Percentiles rank a stretch among this genome's conserved stretches.
Conservation (phyloP, 228 moss, liverwort and hornwort genomes). For the Sphagnum magellanicum region DNA sequence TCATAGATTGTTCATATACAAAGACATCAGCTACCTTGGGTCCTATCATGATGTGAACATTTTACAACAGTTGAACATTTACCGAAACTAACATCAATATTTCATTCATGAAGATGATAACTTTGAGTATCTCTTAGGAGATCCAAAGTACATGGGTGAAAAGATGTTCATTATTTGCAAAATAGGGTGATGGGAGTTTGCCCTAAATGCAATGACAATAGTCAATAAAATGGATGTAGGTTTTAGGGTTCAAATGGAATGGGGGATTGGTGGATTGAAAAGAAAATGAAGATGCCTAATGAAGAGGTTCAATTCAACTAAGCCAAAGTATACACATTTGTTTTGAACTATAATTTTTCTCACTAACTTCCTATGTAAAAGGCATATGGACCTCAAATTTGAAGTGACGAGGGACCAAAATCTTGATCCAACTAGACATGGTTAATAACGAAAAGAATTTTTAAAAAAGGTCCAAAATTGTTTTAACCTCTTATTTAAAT, state of each 20-base stretch:
- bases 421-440: too few relatives aligned
- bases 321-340: not conserved
- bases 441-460: too few relatives aligned
- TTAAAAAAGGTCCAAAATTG: too few relatives aligned
- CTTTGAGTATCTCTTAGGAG: not conserved
- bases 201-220: not conserved
- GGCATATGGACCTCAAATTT: not conserved
- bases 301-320: not conserved
- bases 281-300: not conserved
- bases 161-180: not conserved
- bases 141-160: not conserved
- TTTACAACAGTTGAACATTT: not conserved
- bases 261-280: not conserved
- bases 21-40: not conserved
- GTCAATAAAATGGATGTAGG: not conserved
- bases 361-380: not conserved
- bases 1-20: not conserved
- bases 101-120: not conserved
- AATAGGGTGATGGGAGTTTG: not conserved
- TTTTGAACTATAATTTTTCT: not conserved
- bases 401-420: not conserved
- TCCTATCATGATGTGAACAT: not conserved
- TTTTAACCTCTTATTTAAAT: too few relatives aligned
- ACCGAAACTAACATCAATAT: not conserved
- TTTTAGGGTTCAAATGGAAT: not conserved